A percentile compares a stretch with the other conserved stretches of the same genome.
Evolutionary conservation across 1,139 yeast species (phyloP).

Genomic region (Lipomyces yarrowii): DNA sequence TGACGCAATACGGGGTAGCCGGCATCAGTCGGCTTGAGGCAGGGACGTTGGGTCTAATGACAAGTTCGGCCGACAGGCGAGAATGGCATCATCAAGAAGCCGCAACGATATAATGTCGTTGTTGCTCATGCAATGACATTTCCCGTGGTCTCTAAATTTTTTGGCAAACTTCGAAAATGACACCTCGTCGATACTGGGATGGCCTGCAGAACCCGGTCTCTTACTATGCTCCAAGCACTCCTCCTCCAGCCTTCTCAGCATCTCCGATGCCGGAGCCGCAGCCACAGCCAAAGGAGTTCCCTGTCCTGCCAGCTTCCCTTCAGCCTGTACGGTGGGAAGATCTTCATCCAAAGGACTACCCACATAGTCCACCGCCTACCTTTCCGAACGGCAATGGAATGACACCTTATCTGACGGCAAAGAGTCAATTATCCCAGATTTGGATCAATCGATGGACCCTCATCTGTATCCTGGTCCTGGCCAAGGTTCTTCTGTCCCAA

Average conservation of each 20-base stretch:
- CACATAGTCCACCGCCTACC: conserved; percentile 19
- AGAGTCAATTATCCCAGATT: conserved; percentile 42
- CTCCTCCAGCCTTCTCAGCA: conserved; percentile 3
- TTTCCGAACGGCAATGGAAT: conserved; percentile 20
- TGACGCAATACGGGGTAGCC: not conserved
- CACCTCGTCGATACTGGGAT: conserved; percentile 9
- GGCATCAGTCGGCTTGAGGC: not conserved
- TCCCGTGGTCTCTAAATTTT: not conserved
- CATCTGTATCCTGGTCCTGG: conserved; percentile 38
- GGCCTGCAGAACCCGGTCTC: not conserved
- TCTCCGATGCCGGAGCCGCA: not conserved
- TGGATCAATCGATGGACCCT: conserved; percentile 42
- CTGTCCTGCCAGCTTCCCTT: not conserved
- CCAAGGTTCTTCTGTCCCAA: conserved; percentile 42
- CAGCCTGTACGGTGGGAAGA: conserved; percentile 26
- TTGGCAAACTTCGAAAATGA: not conserved
- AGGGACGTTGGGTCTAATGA: not conserved
- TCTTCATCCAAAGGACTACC: conserved; percentile 24
- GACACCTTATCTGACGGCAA: conserved; percentile 41
- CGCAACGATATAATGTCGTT: not conserved
- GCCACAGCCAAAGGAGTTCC: not conserved
- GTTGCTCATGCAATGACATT: not conserved
- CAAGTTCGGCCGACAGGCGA: not conserved
- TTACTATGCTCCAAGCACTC: not conserved
- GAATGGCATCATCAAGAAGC: not conserved